A percentile compares a stretch with the other conserved stretches of the same genome.
phyloP scores from a whole-genome alignment of 768 basidiomycete genomes.

The Podaxis sp. region DNA sequence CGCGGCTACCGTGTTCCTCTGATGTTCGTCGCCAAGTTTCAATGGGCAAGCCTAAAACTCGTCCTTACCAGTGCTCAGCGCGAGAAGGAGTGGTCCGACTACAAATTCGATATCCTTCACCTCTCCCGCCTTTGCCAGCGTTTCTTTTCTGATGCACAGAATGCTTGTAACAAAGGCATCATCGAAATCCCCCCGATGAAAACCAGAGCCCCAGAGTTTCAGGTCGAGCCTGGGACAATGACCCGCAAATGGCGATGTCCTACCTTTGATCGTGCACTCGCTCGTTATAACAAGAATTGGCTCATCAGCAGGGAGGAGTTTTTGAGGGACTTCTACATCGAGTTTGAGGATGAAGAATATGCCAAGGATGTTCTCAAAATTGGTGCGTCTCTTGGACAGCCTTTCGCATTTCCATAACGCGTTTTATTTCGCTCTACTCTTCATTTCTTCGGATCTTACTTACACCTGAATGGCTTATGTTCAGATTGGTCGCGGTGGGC shows the following conservation, averaged over 20 bases:
- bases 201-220: slow-evolving; percentile 3
- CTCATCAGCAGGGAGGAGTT: slow-evolving; percentile 39
- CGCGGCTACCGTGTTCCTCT: slow-evolving; percentile 44
- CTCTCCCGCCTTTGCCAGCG: slow-evolving; percentile 36
- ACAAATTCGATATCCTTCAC: slow-evolving; percentile 44
- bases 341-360: slow-evolving; percentile 45
- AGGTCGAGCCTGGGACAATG: slow-evolving; percentile 12
- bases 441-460: background rate
- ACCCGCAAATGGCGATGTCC: slow-evolving; percentile 34
- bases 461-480: background rate
- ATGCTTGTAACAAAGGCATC: slow-evolving; percentile 18
- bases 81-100: slow-evolving; percentile 39
- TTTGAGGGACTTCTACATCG: slow-evolving; percentile 36
- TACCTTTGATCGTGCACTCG: slow-evolving; percentile 42
- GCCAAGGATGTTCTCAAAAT: slow-evolving; percentile 36
- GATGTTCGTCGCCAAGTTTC: slow-evolving; percentile 45
- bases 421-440: background rate
- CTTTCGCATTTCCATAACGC: background rate
- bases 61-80: slow-evolving; percentile 35
- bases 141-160: slow-evolving; percentile 34
- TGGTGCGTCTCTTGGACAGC: slow-evolving; percentile 25
- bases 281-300: slow-evolving; percentile 43
- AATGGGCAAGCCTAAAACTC: slow-evolving; percentile 41
- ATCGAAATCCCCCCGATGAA: slow-evolving; percentile 10
- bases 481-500: slow-evolving; percentile 41